phyloP scores from a whole-genome alignment of 2,329 filamentous ascomycete genomes.

The Aspergillus sclerotialis region DNA sequence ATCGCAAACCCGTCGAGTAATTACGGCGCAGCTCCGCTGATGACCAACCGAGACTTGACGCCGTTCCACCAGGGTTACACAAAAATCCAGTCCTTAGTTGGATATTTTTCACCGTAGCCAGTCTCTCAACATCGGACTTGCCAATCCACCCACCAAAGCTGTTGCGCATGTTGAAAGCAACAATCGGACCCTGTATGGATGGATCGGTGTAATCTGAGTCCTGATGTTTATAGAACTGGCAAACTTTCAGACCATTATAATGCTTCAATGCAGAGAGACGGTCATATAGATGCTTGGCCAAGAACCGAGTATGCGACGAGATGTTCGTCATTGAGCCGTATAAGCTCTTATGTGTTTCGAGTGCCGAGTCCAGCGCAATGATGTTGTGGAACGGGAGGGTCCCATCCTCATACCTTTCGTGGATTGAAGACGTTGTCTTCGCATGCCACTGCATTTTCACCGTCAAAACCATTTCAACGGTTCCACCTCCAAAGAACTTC shows the following conservation, averaged over 20 bases:
- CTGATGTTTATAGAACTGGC: slow-evolving; percentile 54
- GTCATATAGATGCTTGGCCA: slow-evolving; percentile 54
- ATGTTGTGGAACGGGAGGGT: slow-evolving; percentile 89
- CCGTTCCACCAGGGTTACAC: slow-evolving; percentile 86
- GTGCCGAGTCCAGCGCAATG: slow-evolving; percentile 68
- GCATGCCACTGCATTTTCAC: slow-evolving; percentile 77
- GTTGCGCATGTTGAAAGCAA: slow-evolving; percentile 77
- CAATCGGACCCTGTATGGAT: slow-evolving; percentile 59
- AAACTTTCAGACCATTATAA: slow-evolving; percentile 59
- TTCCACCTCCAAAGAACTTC: slow-evolving; percentile 88
- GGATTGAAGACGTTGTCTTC: slow-evolving; percentile 62
- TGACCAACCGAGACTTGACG: slow-evolving; percentile 62
- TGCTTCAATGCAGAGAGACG: slow-evolving; percentile 59
- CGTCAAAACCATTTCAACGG: slow-evolving; percentile 80
- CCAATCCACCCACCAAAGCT: slow-evolving; percentile 67
- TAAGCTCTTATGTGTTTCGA: slow-evolving; percentile 60
- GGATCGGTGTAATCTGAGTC: slow-evolving; percentile 37
- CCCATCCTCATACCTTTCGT: slow-evolving; percentile 83
- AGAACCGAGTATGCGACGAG: slow-evolving; percentile 61
- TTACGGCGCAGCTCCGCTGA: slow-evolving; percentile 79
- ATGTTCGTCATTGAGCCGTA: slow-evolving; percentile 66
- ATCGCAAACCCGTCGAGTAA: slow-evolving; percentile 77
- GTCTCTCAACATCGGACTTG: slow-evolving; percentile 78
- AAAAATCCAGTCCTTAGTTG: slow-evolving; percentile 82
- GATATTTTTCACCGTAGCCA: slow-evolving; percentile 69